Base-by-base conservation (phyloP, 192 early-diverging fungal species). In the Backusella luteola region DNA sequence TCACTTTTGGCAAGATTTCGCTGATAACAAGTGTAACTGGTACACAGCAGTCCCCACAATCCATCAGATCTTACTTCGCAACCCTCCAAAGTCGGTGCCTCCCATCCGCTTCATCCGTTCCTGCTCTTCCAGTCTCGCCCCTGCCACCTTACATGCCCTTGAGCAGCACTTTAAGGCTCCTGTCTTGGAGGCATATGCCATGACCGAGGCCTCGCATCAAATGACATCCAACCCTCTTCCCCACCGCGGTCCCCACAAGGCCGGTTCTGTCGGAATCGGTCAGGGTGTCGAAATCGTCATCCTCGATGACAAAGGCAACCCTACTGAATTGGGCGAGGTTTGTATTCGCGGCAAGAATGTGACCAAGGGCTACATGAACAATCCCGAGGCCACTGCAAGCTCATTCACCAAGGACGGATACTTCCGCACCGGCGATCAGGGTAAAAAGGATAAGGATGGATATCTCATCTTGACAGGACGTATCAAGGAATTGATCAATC, bases 191-290 rank as follows among this genome's bases (percentile, higher is more conserved):
- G 94, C 94, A 0, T 94, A 95, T 74, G 92, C 94, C 23, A 94
- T 95, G 93, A 93, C 93, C 4, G 95, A 96, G 84, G 93, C 94
- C n/a, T 80, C 93, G 15, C 95, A 96, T 78, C 95, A 95, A 84
- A 92, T 96, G 88, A 92, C 91, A 69, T 92, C 93, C 29, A 94
- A 95, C 73, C 92, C 90, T 59, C 81, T 94, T 39, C 93, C 93
- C 4, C 67, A 75, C 1, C 29, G 52, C 69, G 80, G 76, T 5
- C 89, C 88, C 1, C 83, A 84, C 34, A 95, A 94, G 81, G 86
- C 93, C 7, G 95, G 94, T 29, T 93, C 93, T 35, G 94, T 94
- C 9, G 95, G 95, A 8, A 36, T 90, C 9, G 90, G 89, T 12
- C 91, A 91, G 77, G 93, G 94, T 70, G 92, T 95, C 17, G 90